phyloP scores from a whole-genome alignment of 352 stramenopile species.

The Phytophthora fragariae region DNA sequence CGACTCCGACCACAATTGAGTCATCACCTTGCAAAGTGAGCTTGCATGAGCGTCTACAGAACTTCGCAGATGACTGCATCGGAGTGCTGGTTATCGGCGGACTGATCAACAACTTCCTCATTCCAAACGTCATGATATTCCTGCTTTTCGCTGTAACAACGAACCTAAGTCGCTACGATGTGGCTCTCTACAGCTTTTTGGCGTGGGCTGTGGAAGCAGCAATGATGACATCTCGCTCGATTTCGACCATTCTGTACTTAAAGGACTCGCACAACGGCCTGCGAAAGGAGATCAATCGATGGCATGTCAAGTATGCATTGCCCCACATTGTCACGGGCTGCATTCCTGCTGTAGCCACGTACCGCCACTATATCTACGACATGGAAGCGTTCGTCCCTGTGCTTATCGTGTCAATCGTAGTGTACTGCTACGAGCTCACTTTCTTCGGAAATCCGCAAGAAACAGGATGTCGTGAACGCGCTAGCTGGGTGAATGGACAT shows the following conservation, averaged over 20 bases:
- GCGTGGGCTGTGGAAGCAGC: conserved; percentile 48
- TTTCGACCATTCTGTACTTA: conserved; percentile 56
- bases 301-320: conserved; percentile 55
- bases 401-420: conserved; percentile 41
- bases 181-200: conserved; percentile 48
- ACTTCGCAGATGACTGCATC: conserved; percentile 57
- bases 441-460: conserved; percentile 63
- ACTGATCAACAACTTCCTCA: conserved; percentile 68
- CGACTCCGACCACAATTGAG: not conserved
- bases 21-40: not conserved
- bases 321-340: conserved; percentile 37
- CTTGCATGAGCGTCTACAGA: conserved; percentile 39
- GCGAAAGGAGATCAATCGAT: conserved; percentile 46
- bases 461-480: conserved; percentile 53
- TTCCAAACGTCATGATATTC: conserved; percentile 59
- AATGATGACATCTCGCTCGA: conserved; percentile 57
- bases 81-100: conserved; percentile 48
- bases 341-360: conserved; percentile 46
- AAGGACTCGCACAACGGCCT: conserved; percentile 59
- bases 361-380: conserved; percentile 52
- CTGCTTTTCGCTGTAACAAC: conserved; percentile 53
- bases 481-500: conserved; percentile 38
- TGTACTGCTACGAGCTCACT: conserved; percentile 67
- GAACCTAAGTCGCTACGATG: conserved; percentile 27
- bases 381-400: conserved; percentile 49